Percentiles rank a stretch among this genome's conserved stretches.
Evolutionary conservation across 345 rosid species (phyloP).

Genomic region (Sisymbrium irio): DNA sequence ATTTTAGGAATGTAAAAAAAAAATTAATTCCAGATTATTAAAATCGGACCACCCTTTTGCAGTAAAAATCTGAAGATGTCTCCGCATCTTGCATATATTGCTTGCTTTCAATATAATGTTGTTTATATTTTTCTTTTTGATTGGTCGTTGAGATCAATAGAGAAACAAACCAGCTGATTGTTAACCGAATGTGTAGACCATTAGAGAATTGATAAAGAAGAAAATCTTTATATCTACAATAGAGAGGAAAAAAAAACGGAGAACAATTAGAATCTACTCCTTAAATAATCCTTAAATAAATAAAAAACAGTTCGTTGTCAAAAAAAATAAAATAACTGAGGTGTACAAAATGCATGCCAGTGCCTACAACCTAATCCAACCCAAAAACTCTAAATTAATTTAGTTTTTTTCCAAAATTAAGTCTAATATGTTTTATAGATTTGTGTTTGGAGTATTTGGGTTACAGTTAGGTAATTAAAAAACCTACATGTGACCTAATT

Average conservation of each 20-base stretch:
- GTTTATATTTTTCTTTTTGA: not conserved
- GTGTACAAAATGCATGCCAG: not conserved
- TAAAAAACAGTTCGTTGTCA: too few relatives aligned
- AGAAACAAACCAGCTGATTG: not conserved
- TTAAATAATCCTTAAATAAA: too few relatives aligned
- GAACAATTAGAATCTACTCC: not conserved
- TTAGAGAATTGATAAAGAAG: too few relatives aligned
- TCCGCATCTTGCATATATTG: not conserved
- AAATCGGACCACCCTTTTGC: not conserved
- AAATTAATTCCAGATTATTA: slow-evolving; percentile 1
- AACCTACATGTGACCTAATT: too few relatives aligned
- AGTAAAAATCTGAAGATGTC: not conserved
- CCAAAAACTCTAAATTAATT: too few relatives aligned
- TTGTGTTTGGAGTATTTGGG: too few relatives aligned
- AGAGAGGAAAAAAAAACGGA: not conserved
- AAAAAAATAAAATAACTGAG: not conserved
- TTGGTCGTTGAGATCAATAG: not conserved
- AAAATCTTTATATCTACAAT: too few relatives aligned
- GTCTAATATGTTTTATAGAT: too few relatives aligned
- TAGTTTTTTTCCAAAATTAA: too few relatives aligned
- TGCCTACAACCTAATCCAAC: too few relatives aligned
- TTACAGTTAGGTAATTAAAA: too few relatives aligned
- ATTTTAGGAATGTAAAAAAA: slow-evolving; percentile 5
- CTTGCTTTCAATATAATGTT: not conserved
- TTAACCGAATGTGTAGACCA: too few relatives aligned